Evolutionary conservation across 768 basidiomycete species (phyloP), one percentile per base, ranked within the genome.

Genomic region (Russula griseocarnosa): DNA sequence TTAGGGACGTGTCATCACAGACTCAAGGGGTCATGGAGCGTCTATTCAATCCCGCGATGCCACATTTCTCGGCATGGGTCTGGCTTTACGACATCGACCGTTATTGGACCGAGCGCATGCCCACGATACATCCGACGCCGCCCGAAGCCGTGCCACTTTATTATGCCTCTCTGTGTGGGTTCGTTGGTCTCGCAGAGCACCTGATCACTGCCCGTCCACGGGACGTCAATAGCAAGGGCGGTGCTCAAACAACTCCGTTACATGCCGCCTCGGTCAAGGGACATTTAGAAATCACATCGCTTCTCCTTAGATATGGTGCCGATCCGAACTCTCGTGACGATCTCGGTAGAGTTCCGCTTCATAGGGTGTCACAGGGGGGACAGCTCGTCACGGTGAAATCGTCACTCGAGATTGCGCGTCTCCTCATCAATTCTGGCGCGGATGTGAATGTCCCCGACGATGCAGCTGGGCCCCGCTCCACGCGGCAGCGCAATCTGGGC

Each of bases 41-140:
- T 1, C 20, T 64, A 2, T 64, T 64, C 11, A 53, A 64, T 14
- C 53, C n/a, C 1, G 36, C 14, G 0, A 42, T 34, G 18, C 46
- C 63, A 3, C 52, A 55, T 47, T 60, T 64, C 42, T 20, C 58
- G 0, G 30, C 47, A 16, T 64, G 63, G 63, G 18, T 60, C 16
- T 64, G 63, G 63, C 5, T 55, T 13, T 34, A 55, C 13, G 52
- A 64, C 20, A 26, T 55, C 0, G 58, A 64, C 22, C 56, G 8
- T 22, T 44, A 36, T 38, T 64, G 58, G 63, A 13, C 16, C 3
- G 22, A 46, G 14, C 36, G 28, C 7, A 53, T 58, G 50, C 6
- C 36, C 40, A 11, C 30, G 6, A 16, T 18, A 7, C 58, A 11
- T 26, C 58, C 63, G 34, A 30, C 18, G 16, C 28, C 1, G 3